Evolutionary conservation across 2,329 filamentous ascomycete genomes (phyloP).

Genomic region (Seiridium cupressi): DNA sequence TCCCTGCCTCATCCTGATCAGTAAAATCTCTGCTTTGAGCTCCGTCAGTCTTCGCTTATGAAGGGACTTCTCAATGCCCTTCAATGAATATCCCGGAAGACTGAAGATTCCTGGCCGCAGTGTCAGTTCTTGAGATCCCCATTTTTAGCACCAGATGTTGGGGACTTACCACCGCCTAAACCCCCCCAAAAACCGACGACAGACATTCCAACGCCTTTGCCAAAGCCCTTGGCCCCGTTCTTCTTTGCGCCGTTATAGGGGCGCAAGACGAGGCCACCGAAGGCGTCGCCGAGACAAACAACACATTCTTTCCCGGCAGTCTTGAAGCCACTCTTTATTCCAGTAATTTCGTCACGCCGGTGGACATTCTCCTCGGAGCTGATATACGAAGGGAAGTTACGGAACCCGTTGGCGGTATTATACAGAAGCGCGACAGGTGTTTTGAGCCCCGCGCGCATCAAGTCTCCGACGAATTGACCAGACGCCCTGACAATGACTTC

Average conservation of each 20-base stretch:
- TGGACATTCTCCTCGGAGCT: constrained; percentile 83
- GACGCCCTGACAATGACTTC: neutral
- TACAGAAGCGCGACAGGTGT: neutral
- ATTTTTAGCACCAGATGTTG: too few species aligned
- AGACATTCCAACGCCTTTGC: constrained; percentile 80
- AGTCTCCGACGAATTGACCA: neutral
- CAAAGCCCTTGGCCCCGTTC: constrained; percentile 59
- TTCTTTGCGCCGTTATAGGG: constrained; percentile 68
- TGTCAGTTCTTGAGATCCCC: neutral
- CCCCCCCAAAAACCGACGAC: constrained; percentile 78
- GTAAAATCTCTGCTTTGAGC: neutral
- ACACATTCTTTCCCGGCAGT: constrained; percentile 78
- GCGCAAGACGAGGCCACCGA: constrained; percentile 77
- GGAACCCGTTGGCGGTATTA: constrained; percentile 76
- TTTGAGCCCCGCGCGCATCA: neutral
- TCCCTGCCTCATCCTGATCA: neutral
- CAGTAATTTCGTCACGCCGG: constrained; percentile 75
- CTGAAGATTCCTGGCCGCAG: neutral
- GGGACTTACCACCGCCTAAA: constrained; percentile 35
- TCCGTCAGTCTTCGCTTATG: neutral
- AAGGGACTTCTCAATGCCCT: constrained; percentile 1
- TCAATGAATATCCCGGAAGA: constrained; percentile 1
- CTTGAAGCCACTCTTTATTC: constrained; percentile 70
- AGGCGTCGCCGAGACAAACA: constrained; percentile 75
- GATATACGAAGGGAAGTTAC: constrained; percentile 73